Evolutionary conservation across 2,329 filamentous ascomycete genomes (phyloP).

Genomic region (Sporothrix schenckii): DNA sequence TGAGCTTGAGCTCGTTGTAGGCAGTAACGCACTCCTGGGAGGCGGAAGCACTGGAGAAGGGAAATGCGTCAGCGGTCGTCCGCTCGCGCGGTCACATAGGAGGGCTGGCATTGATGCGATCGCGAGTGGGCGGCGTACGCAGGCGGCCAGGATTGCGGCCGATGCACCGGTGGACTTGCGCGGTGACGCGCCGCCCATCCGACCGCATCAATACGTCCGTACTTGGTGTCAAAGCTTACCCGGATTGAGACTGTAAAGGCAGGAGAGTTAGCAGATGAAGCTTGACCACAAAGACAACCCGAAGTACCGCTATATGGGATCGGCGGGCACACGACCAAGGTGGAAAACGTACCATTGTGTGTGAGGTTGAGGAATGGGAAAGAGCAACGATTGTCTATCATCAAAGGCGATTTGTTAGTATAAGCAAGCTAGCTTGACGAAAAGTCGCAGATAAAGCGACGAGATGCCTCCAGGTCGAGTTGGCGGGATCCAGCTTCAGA

Average conservation of each 20-base stretch:
- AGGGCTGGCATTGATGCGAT: not conserved
- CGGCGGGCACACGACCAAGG: slow-evolving; percentile 27
- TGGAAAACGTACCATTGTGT: slow-evolving; percentile 33
- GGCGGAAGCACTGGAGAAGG: slow-evolving; percentile 65
- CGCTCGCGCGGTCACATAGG: not conserved
- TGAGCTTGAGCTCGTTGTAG: slow-evolving; percentile 83
- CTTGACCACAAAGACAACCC: not conserved
- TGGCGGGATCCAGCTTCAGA: not conserved
- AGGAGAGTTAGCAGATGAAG: slow-evolving; percentile 3
- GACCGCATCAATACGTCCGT: not conserved
- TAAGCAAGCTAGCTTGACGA: not conserved
- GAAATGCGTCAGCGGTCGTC: not conserved
- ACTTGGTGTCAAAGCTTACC: slow-evolving; percentile 48
- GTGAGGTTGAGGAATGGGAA: slow-evolving; percentile 9
- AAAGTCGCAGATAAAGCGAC: not conserved
- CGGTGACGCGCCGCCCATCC: no score
- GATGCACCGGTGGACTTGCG: not conserved
- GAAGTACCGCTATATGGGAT: not conserved
- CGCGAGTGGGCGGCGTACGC: not conserved
- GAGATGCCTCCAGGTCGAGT: not conserved
- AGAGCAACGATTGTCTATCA: slow-evolving; percentile 4
- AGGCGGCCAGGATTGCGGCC: not conserved
- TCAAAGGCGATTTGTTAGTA: not conserved
- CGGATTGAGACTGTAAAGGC: slow-evolving; percentile 64
- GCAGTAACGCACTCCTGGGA: slow-evolving; percentile 66